phyloP scores from a whole-genome alignment of 495 filamentous ascomycete species.

The Neurospora sp. region DNA sequence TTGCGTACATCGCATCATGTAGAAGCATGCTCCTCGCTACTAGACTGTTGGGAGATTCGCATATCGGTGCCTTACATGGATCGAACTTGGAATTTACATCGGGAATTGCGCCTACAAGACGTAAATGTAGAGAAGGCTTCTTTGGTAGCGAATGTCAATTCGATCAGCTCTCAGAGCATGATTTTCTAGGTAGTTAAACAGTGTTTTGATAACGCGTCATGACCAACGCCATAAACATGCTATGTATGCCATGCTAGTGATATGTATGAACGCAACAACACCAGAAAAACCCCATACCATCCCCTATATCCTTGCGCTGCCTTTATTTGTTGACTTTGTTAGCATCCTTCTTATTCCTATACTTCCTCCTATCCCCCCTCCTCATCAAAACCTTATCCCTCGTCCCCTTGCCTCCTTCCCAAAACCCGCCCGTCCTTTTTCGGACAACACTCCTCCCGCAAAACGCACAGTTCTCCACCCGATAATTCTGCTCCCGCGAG shows the following conservation, averaged over 20 bases:
- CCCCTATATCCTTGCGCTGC: too few relatives aligned
- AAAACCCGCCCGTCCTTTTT: constrained; percentile 59
- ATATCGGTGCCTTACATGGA: not conserved
- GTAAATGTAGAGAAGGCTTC: not conserved
- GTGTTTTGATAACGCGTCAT: too few relatives aligned
- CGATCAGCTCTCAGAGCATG: too few relatives aligned
- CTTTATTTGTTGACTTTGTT: not conserved
- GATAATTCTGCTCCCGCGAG: constrained; percentile 74
- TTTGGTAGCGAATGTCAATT: not conserved
- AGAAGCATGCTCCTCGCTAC: not conserved
- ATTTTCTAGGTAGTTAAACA: too few relatives aligned
- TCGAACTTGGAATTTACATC: not conserved
- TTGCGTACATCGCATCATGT: not conserved
- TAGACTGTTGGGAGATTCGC: not conserved
- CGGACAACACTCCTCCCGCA: constrained; percentile 69
- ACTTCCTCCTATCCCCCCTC: constrained; percentile 66
- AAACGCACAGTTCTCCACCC: constrained; percentile 67
- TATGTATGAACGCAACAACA: too few relatives aligned
- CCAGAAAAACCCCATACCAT: too few relatives aligned
- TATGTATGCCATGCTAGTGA: not conserved
- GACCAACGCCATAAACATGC: not conserved
- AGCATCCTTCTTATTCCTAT: constrained; percentile 25
- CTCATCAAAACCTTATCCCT: constrained; percentile 60
- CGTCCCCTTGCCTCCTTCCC: constrained; percentile 90
- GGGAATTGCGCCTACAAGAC: not conserved